Evolutionary conservation across 306 rosid genomes (phyloP), one percentile per base, ranked within the genome.

Genomic region (Cyamopsis tetragonoloba): DNA sequence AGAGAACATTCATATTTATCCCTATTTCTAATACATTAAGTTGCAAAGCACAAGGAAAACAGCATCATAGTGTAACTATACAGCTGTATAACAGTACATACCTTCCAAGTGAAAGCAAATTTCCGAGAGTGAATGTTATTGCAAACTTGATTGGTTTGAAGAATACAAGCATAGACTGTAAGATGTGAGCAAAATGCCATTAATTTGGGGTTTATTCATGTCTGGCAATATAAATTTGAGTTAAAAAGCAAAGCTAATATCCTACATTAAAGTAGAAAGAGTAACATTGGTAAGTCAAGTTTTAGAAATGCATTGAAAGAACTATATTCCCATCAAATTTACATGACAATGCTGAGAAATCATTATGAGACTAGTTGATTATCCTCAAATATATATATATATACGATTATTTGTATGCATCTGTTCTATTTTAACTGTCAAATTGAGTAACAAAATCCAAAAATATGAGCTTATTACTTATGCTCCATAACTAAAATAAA

Each of bases 81-180:
- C 48, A 70, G 41, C 43, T 60, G 49, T 47, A 69, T 24, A 61
- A 68, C 7, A 63, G 42, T 15, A 76, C 79, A 71, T 83, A 92
- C 98, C 98, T 92, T 81, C 98, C 96, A 27, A 92, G 82, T 23
- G 98, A 80, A 72, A 89, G 96, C 81, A 92, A 68, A 84, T 92
- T 89, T 15, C 98, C 98, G 66, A 92, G 81, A n/a, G 98, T 89
- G 84, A 92, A 89, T 39, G 96, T 72, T 46, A 92, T 81, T 7
- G 84, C 98, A 72, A 92, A 92, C 85, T 92, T 92, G 83, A 92
- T 81, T 44, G 98, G 98, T 65, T 86, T 79, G 78, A 92, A 77
- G 82, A 92, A 89, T 77, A 92, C 96, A 59, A 92, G 87, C 96
- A 92, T 72, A 3, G 98, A 92, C 98, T 92, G 96, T 75, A 38